These are phyloP conservation scores for Pseudogymnoascus sp. DNA, from an alignment of 2,329 filamentous ascomycete species.

Conservation along the genomic window DNA sequence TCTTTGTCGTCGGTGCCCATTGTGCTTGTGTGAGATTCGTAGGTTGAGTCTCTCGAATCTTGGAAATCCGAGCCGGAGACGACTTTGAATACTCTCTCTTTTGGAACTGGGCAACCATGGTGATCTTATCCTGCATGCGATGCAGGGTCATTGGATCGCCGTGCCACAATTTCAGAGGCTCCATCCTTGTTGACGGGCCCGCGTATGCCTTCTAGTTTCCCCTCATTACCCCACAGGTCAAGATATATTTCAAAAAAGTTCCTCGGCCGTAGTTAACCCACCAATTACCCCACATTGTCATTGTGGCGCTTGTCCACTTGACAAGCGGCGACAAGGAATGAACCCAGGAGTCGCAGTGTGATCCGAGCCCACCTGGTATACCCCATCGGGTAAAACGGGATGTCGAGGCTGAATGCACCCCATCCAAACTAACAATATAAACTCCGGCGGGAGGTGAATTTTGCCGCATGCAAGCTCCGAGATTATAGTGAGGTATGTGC, in stretches of 20 bases:
- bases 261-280: conserved; percentile 4
- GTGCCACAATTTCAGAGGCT: not conserved
- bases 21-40: not conserved
- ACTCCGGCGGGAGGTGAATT: conserved; percentile 1
- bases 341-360: not conserved
- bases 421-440: not conserved
- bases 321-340: not conserved
- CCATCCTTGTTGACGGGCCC: not conserved
- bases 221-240: not conserved
- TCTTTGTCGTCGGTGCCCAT: conserved; percentile 7
- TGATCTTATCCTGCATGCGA: not conserved
- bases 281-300: conserved; percentile 7
- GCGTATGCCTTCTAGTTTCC: not conserved
- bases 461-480: not conserved
- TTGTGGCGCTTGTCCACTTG: not conserved
- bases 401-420: not conserved
- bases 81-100: not conserved
- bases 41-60: not conserved
- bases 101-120: not conserved
- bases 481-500: not conserved
- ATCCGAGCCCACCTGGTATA: not conserved
- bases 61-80: not conserved
- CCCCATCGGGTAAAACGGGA: not conserved
- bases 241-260: not conserved
- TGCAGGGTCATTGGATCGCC: not conserved